Base-by-base conservation (phyloP, 2,329 filamentous ascomycete genomes). In the Xylaria sp. region DNA sequence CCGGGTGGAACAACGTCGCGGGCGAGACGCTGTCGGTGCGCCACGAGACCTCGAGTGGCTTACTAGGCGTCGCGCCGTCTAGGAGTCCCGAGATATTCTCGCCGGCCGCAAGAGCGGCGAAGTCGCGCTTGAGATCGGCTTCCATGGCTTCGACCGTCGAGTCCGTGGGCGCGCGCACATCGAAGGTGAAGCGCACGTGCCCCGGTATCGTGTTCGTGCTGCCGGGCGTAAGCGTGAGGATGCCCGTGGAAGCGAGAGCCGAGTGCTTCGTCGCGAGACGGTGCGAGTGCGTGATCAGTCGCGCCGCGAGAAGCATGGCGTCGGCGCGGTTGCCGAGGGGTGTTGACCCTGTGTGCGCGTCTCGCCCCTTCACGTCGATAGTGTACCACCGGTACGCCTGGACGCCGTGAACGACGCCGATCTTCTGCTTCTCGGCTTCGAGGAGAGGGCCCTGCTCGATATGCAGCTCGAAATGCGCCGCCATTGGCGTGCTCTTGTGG, bases 371-470 rank as follows among this genome's bases (percentile, higher is more conserved):
- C 2, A 94, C 85, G 6, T 87, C 88, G 46, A 94, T 79, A 0
- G 88, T 91, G 78, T 89, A 90, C 92, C 92, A 94, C 67, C 89
- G 88, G 78, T 92, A 94, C 5, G 90, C 90, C 77, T 94, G 92
- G 1, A 92, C 91, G 2, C 91, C 91, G 39, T 87, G 86, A 4
- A 94, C 92, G 7, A 92, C 86, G 25, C 91, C 90, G 61, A 95
- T 86, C 63, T 89, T 89, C 72, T 89, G 85, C 31, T 84, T 81
- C 34, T 86, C 84, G 18, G 85, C 85, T 75, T 94, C 90, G 0
- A 97, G 85, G 41, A 93, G 88, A 0, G 92, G 92, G 0, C 92
- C 92, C 78, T 97, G 94, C 78, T 97, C 93, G 63, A 95, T 95
- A 76, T 96, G 93, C 10, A 96, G 84, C 79, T 95, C 92, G 75